These are phyloP conservation scores for Leucogyrophana mollusca DNA, from an alignment of 768 basidiomycete genomes.

Conservation along the genomic window DNA sequence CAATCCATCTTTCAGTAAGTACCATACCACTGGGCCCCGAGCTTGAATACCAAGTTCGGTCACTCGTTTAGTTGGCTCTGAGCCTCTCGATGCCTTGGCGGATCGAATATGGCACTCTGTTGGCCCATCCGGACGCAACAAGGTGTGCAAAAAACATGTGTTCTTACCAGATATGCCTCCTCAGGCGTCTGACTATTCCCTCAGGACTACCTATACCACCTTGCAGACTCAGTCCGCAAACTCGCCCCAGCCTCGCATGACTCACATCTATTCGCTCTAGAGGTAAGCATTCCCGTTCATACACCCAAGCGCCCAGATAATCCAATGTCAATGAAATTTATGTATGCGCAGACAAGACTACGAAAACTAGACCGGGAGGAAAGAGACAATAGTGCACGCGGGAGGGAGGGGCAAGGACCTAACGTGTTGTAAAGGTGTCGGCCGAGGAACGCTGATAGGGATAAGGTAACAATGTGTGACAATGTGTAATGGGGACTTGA, in stretches of 20 bases:
- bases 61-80: slow-evolving; percentile 65
- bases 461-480: not conserved
- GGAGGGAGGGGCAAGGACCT: not conserved
- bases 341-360: slow-evolving; percentile 2
- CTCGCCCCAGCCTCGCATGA: slow-evolving; percentile 76
- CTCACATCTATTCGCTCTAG: slow-evolving; percentile 73
- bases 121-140: slow-evolving; percentile 90
- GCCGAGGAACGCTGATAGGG: not conserved
- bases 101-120: slow-evolving; percentile 67
- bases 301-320: not conserved
- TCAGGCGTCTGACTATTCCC: not conserved
- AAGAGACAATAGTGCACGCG: not conserved
- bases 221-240: slow-evolving; percentile 69
- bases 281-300: slow-evolving; percentile 44
- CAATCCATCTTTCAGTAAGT: slow-evolving; percentile 86
- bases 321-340: not conserved
- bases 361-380: slow-evolving; percentile 1
- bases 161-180: no score
- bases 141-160: slow-evolving; percentile 43
- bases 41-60: not conserved
- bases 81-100: slow-evolving; percentile 70
- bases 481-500: not conserved
- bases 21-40: not conserved
- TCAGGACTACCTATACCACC: slow-evolving; percentile 85
- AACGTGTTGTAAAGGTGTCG: not conserved